Conservation (phyloP, 306 rosid species). For the Astragalus glycyphyllos region DNA sequence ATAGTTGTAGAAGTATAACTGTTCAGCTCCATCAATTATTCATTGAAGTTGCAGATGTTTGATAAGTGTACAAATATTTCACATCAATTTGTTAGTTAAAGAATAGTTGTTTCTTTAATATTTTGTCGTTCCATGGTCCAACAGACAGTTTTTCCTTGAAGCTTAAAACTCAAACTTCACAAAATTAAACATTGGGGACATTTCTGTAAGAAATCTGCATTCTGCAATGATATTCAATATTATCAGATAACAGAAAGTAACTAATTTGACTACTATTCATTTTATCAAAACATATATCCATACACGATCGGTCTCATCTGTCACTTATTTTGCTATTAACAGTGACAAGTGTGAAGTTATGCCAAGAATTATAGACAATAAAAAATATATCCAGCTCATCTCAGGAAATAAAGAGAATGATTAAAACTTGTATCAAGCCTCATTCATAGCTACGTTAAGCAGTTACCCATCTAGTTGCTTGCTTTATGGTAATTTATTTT, state of each 20-base stretch:
- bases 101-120: neutral
- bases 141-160: neutral
- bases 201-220: conserved; percentile 6
- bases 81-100: conserved; percentile 37
- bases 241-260: neutral
- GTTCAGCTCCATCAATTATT: conserved; percentile 37
- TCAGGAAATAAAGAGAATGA: too few species aligned
- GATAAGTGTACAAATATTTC: conserved; percentile 39
- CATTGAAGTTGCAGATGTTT: conserved; percentile 12
- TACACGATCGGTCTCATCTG: neutral
- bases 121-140: conserved; percentile 27
- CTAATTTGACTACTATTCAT: neutral
- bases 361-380: too few species aligned
- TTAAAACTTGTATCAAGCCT: too few species aligned
- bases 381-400: too few species aligned
- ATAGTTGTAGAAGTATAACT: conserved; percentile 10
- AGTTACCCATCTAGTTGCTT: too few species aligned
- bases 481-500: too few species aligned
- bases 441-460: too few species aligned
- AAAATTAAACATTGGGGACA: neutral
- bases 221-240: neutral
- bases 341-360: neutral
- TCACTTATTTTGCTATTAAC: neutral
- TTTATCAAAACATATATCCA: neutral
- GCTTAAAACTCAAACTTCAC: conserved; percentile 5